Evolutionary conservation across 768 basidiomycete species (phyloP), one percentile per base, ranked within the genome.

Genomic region (Podaxis pistillaris): DNA sequence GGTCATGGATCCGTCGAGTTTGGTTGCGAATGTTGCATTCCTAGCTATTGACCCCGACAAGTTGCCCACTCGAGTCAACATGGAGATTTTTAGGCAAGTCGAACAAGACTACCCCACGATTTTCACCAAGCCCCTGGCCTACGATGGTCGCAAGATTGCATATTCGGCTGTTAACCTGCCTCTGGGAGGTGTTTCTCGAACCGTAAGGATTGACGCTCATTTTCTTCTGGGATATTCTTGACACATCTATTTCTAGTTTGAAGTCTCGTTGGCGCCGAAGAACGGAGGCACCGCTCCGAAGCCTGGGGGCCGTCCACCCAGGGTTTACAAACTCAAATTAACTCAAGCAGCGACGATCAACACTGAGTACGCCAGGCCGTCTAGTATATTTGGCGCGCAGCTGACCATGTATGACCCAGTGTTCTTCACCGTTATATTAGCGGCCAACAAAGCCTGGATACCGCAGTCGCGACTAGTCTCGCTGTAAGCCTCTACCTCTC

Each of bases 121-220:
- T 7, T 94, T 94, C 70, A 88, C 83, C 0, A 90, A 89, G 6
- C 85, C 81, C 3, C 86, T 81, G 11, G 89, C 84, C 0, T 93
- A 93, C 60, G 92, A 94, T 64, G 91, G 91, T 0, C 81, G 86
- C 41, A 93, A 92, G 72, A 93, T 91, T 65, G 70, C 80, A 11
- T 94, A 89, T 68, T 76, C 87, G 3, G 74, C 85, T 9, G 77
- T 81, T 22, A 74, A 80, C 51, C 78, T 93, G 4, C 81, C 85
- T 0, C 83, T 94, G 13, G 84, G 83, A 13, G 76, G 68, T 0
- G 75, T 78, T 24, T 79, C 78, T 4, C 79, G 79, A 63, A 86
- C 84, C 74, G 89, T 84, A 67, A 65, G 61, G 15, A 55, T 38
- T 47, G 24, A 38, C 38, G n/a, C 58, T 3, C 60, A 33, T 6